phyloP scores from a whole-genome alignment of 257 asterid genomes.

The Solanum clarkiae region DNA sequence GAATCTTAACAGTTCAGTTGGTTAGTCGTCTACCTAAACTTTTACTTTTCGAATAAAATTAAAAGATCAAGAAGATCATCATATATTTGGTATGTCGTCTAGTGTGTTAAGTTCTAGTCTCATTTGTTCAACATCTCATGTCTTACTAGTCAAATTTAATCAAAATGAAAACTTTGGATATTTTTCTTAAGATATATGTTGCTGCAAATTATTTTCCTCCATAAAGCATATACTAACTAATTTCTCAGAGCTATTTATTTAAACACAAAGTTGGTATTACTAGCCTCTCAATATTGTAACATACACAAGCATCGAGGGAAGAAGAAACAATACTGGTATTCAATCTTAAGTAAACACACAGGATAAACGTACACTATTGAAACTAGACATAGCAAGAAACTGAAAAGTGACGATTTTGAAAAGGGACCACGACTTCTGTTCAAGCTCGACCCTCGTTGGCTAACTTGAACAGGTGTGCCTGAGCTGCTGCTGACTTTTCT shows the following conservation, averaged over 20 bases:
- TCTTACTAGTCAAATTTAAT: neutral
- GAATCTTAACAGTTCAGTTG: too few relatives aligned
- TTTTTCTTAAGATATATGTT: neutral
- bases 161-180: neutral
- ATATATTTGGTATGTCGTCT: too few relatives aligned
- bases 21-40: too few relatives aligned
- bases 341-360: neutral
- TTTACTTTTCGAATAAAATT: too few relatives aligned
- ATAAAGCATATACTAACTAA: neutral
- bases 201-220: neutral
- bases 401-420: neutral
- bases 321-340: neutral
- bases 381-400: neutral
- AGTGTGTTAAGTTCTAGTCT: too few relatives aligned
- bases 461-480: conserved; percentile 8
- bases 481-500: conserved; percentile 8
- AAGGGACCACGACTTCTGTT: neutral
- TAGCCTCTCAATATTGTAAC: neutral
- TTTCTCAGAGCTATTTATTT: neutral
- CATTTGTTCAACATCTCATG: neutral
- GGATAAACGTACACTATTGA: neutral
- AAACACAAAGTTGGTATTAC: neutral
- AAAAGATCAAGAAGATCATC: too few relatives aligned
- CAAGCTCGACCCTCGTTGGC: conserved; percentile 14
- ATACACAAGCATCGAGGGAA: neutral